A percentile compares a stretch with the other conserved stretches of the same genome.
phyloP scores from a whole-genome alignment of 768 basidiomycete species.

The Pisolithus orientalis region DNA sequence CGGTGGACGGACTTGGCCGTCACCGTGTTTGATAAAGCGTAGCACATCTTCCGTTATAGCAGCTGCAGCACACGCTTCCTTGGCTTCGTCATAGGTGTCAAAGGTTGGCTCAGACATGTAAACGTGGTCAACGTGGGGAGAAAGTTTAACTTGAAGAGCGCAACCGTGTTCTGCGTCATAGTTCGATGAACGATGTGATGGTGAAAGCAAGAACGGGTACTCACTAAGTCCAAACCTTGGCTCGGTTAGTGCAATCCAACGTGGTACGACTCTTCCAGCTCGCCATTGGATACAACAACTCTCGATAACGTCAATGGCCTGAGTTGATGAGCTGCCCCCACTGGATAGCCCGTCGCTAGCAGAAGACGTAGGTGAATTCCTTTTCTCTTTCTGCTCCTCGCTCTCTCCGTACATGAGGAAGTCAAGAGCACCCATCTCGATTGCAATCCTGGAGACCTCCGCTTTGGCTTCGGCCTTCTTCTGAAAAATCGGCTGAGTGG shows the following conservation, averaged over 20 bases:
- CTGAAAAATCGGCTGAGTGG: slow-evolving; percentile 38
- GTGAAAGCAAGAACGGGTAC: slow-evolving; percentile 11
- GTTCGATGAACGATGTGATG: background rate
- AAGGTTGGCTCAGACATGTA: slow-evolving; percentile 46
- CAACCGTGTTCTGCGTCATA: slow-evolving; percentile 42
- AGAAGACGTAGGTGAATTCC: slow-evolving; percentile 21
- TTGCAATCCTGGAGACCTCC: slow-evolving; percentile 45
- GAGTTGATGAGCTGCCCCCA: background rate
- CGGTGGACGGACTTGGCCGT: slow-evolving; percentile 41
- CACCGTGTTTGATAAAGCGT: slow-evolving; percentile 52
- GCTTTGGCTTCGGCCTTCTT: slow-evolving; percentile 49
- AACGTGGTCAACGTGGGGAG: slow-evolving; percentile 41
- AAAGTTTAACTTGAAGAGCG: slow-evolving; percentile 49
- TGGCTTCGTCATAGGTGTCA: slow-evolving; percentile 38
- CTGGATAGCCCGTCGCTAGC: slow-evolving; percentile 11
- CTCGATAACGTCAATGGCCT: slow-evolving; percentile 40
- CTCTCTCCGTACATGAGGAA: slow-evolving; percentile 47
- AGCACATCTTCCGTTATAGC: slow-evolving; percentile 51
- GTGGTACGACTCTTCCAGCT: slow-evolving; percentile 41
- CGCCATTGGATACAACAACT: slow-evolving; percentile 51
- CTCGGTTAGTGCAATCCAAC: slow-evolving; percentile 48
- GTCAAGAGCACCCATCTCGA: slow-evolving; percentile 54
- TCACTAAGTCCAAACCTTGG: slow-evolving; percentile 38
- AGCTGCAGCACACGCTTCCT: slow-evolving; percentile 44
- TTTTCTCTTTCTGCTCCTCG: slow-evolving; percentile 30